These are phyloP conservation scores for Coelastrella sp. DNA, from an alignment of 139 green algal species.

Conservation along the genomic window DNA sequence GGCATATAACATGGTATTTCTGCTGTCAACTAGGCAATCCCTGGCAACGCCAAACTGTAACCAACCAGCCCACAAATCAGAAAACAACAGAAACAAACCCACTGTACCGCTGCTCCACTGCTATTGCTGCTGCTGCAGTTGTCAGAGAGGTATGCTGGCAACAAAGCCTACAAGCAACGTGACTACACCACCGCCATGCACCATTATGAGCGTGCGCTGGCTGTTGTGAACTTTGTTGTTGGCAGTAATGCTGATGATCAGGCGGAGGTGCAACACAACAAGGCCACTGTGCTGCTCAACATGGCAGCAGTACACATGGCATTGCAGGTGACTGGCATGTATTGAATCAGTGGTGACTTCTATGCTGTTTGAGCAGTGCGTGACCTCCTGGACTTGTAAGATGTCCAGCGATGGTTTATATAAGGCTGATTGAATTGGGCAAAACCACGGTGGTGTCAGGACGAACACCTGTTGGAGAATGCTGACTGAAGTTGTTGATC, in stretches of 20 bases:
- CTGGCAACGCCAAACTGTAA: too few species aligned
- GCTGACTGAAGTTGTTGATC: too few species aligned
- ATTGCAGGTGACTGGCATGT: slow-evolving; percentile 43
- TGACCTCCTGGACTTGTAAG: too few species aligned
- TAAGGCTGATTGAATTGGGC: too few species aligned
- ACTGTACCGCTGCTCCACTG: not conserved
- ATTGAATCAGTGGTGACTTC: too few species aligned
- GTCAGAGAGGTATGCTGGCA: slow-evolving; percentile 69
- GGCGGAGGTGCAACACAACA: slow-evolving; percentile 68
- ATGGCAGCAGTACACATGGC: slow-evolving; percentile 72
- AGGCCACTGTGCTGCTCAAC: slow-evolving; percentile 67
- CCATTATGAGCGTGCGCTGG: slow-evolving; percentile 69
- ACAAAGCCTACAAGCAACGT: slow-evolving; percentile 56
- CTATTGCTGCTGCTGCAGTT: slow-evolving; percentile 55
- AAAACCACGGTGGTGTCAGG: too few species aligned
- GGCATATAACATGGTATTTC: too few species aligned
- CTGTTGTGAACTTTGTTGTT: slow-evolving; percentile 70
- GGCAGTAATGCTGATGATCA: slow-evolving; percentile 64
- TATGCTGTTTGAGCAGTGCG: too few species aligned
- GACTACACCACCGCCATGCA: slow-evolving; percentile 60
- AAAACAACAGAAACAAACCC: not conserved
- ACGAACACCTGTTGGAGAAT: too few species aligned
- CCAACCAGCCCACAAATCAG: too few species aligned
- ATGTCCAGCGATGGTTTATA: too few species aligned
- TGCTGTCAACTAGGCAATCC: too few species aligned